These are phyloP conservation scores for Xylaria flabelliformis DNA, from an alignment of 495 filamentous ascomycete species.

Conservation along the genomic window DNA sequence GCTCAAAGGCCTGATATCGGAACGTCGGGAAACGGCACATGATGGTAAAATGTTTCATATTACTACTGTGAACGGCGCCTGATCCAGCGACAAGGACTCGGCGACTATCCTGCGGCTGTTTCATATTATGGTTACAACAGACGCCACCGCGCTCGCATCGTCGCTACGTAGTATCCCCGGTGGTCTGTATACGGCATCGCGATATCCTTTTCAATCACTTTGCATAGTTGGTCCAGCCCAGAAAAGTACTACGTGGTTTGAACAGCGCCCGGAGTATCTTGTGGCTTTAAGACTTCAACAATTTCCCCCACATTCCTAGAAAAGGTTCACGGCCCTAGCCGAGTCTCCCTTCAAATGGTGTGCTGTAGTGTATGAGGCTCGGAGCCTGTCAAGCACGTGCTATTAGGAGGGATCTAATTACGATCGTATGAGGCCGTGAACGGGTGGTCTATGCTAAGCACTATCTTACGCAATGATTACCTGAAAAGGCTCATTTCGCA, in stretches of 20 bases:
- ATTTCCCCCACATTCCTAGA: neutral
- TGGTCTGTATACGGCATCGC: neutral
- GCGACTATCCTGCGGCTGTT: constrained; percentile 15
- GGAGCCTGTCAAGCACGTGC: neutral
- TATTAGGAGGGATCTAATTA: neutral
- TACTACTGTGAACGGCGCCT: neutral
- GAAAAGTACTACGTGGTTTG: too few relatives aligned
- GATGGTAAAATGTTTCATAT: neutral
- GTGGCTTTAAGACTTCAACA: neutral
- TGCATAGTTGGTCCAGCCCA: neutral
- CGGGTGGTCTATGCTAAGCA: neutral
- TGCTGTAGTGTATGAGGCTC: neutral
- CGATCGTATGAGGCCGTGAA: neutral
- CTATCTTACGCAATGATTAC: neutral
- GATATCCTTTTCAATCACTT: neutral
- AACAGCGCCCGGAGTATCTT: neutral
- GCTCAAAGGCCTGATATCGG: neutral
- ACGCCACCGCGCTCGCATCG: neutral
- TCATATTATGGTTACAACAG: neutral
- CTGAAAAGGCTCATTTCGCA: constrained; percentile 1
- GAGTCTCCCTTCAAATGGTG: neutral
- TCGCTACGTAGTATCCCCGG: neutral
- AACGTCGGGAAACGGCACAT: neutral
- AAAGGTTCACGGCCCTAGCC: neutral
- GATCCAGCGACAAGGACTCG: neutral